Conservation (phyloP, 352 stramenopile species). For the Pythium dissimile region DNA sequence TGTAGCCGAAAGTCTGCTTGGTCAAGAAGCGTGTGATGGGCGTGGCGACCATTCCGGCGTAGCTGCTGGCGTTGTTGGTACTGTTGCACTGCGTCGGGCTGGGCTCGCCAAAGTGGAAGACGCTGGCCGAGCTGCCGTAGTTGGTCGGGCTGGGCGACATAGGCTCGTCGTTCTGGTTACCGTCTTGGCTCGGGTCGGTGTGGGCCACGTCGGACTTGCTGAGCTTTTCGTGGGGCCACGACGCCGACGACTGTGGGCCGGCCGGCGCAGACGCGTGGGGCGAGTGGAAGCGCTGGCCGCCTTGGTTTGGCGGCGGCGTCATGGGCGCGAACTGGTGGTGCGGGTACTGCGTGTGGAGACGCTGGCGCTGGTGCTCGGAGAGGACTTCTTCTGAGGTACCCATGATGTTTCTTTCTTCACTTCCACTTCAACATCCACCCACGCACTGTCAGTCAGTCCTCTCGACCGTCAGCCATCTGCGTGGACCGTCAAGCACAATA, state of each 20-base stretch:
- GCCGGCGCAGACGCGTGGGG: neutral
- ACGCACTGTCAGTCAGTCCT: neutral
- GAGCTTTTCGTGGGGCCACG: conserved; percentile 24
- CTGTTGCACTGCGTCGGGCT: neutral
- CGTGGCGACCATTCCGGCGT: conserved; percentile 3
- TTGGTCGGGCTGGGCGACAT: conserved; percentile 13
- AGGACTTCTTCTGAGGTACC: conserved; percentile 18
- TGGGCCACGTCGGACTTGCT: conserved; percentile 10
- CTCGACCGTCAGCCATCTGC: neutral
- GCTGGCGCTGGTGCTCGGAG: neutral
- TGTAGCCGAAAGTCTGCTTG: conserved; percentile 60
- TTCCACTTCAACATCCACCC: conserved; percentile 17
- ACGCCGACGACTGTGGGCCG: neutral
- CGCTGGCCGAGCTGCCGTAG: neutral
- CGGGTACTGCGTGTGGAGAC: conserved; percentile 1
- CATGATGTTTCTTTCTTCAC: conserved; percentile 8
- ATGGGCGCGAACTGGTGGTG: neutral
- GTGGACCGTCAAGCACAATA: no score
- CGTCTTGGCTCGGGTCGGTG: conserved; percentile 16
- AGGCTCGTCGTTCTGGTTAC: neutral
- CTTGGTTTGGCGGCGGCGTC: neutral
- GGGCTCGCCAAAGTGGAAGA: conserved; percentile 19
- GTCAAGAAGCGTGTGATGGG: conserved; percentile 47
- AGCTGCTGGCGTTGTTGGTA: conserved; percentile 5
- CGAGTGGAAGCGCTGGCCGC: neutral